These are phyloP conservation scores for Rubia occidens DNA, from an alignment of 305 asterid genomes.

Conservation along the genomic window DNA sequence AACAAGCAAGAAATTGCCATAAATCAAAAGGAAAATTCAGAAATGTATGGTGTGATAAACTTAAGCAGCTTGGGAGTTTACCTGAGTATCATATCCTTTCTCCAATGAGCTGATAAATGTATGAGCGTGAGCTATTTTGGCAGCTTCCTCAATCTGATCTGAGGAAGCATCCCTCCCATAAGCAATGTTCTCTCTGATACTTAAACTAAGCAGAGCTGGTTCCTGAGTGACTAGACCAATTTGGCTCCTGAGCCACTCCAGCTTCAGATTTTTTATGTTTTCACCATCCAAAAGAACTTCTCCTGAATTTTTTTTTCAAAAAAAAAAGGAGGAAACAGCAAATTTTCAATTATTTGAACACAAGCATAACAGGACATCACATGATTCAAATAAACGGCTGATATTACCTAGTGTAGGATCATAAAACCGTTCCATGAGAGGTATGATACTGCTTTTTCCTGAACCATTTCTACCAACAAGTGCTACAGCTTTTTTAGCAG, in stretches of 20 bases:
- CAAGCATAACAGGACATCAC: neutral
- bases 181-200: conserved; percentile 92
- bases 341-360: neutral
- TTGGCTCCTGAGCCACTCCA: conserved; percentile 98
- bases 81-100: conserved; percentile 95
- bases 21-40: conserved; percentile 5
- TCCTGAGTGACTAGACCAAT: conserved; percentile 98
- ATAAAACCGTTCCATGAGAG: conserved; percentile 98
- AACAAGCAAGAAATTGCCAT: conserved; percentile 21
- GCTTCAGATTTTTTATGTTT: conserved; percentile 82
- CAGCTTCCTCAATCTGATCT: conserved; percentile 98
- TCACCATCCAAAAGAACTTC: conserved; percentile 99
- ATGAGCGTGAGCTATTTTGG: conserved; percentile 97
- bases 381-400: neutral
- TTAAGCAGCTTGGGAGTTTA: conserved; percentile 18
- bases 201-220: conserved; percentile 94
- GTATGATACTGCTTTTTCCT: conserved; percentile 98
- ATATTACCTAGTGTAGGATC: conserved; percentile 91
- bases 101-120: conserved; percentile 92
- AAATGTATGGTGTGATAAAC: conserved; percentile 16
- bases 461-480: conserved; percentile 99
- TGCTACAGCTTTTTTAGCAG: conserved; percentile 96
- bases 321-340: neutral
- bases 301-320: conserved; percentile 45
- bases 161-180: conserved; percentile 83